Conservation (phyloP, 2,329 filamentous ascomycete genomes). For the Cladobotryum protrusum region DNA sequence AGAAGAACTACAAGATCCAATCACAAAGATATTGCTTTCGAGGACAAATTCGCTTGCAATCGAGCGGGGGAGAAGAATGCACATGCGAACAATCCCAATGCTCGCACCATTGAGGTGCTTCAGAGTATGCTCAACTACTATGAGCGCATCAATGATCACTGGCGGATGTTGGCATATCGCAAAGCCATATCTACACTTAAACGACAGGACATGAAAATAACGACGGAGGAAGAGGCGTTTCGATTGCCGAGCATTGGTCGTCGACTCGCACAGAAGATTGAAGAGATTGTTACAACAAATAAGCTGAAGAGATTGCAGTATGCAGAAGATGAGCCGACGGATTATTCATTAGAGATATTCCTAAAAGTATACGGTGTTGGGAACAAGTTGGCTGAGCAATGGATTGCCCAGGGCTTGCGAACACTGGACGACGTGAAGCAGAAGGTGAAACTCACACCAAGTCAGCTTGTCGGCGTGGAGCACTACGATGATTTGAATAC, state of each 20-base stretch:
- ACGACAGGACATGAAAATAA: slow-evolving; percentile 57
- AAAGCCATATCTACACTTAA: slow-evolving; percentile 69
- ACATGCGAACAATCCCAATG: slow-evolving; percentile 59
- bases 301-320: slow-evolving; percentile 66
- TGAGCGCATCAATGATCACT: slow-evolving; percentile 65
- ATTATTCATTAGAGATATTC: slow-evolving; percentile 62
- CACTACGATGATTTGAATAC: slow-evolving; percentile 73
- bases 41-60: slow-evolving; percentile 51
- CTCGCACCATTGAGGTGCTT: slow-evolving; percentile 66
- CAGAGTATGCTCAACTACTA: slow-evolving; percentile 78
- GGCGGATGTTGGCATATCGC: slow-evolving; percentile 69
- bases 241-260: slow-evolving; percentile 62
- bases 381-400: slow-evolving; percentile 60
- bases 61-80: slow-evolving; percentile 41
- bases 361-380: slow-evolving; percentile 77
- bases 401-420: slow-evolving; percentile 68
- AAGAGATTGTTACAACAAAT: slow-evolving; percentile 77
- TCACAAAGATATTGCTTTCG: slow-evolving; percentile 29
- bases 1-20: slow-evolving; percentile 15
- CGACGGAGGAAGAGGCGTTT: slow-evolving; percentile 62
- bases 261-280: slow-evolving; percentile 75
- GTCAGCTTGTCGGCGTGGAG: slow-evolving; percentile 70
- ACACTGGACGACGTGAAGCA: slow-evolving; percentile 65
- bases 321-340: slow-evolving; percentile 59
- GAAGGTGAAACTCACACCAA: slow-evolving; percentile 57